A percentile compares a stretch with the other conserved stretches of the same genome.
Conservation (phyloP, 257 asterid species). For the Anisodus tanguticus region DNA sequence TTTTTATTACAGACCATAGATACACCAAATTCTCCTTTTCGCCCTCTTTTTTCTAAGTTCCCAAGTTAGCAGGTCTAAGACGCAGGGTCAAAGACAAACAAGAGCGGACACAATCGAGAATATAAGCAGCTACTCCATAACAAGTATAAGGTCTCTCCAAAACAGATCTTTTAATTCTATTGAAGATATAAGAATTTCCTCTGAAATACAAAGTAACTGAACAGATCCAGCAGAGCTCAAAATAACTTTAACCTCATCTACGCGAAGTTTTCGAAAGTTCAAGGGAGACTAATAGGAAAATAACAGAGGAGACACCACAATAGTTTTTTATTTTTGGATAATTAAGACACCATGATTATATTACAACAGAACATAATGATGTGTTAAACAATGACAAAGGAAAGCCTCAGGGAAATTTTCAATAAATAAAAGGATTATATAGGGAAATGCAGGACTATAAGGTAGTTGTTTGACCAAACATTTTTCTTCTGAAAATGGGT, state of each 20-base stretch:
- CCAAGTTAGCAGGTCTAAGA: constrained; percentile 6
- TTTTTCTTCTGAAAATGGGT: constrained; percentile 9
- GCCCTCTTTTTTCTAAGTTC: neutral
- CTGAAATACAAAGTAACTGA: neutral
- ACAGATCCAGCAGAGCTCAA: neutral
- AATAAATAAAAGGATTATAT: neutral
- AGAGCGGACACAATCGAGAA: neutral
- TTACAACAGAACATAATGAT: neutral
- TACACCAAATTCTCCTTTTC: neutral
- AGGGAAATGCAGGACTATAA: neutral
- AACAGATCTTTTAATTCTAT: neutral
- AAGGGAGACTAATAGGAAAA: neutral
- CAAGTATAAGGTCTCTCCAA: constrained; percentile 16
- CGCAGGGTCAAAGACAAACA: neutral
- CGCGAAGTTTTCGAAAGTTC: neutral
- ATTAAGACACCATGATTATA: neutral
- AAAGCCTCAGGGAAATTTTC: neutral
- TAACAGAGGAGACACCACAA: neutral
- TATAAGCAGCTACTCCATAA: neutral
- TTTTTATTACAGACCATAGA: neutral
- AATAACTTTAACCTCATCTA: neutral
- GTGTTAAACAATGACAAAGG: neutral
- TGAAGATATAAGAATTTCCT: neutral
- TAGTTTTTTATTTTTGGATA: neutral
- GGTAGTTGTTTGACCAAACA: constrained; percentile 8